Evolutionary conservation across 1,139 yeast species (phyloP).

Genomic region (Geotrichum reessii): DNA sequence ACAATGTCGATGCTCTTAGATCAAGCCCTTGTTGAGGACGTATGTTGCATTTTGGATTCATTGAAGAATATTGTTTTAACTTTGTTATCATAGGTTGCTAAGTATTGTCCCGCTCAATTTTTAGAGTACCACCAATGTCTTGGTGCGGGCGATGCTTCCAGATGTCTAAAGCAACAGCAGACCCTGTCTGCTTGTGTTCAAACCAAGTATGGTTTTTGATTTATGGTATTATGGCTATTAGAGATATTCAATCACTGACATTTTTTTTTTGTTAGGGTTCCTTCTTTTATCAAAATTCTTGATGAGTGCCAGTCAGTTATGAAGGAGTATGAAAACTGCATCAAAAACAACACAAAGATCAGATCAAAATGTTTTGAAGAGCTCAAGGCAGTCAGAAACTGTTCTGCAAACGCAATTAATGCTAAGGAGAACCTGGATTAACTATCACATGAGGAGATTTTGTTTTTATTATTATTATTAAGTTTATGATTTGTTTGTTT

Average conservation of each 20-base stretch:
- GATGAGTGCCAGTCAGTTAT: constrained; percentile 51
- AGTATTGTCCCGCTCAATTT: constrained; percentile 60
- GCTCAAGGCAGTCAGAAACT: constrained; percentile 37
- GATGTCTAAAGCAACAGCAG: constrained; percentile 49
- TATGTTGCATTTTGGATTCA: constrained; percentile 24
- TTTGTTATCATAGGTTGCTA: constrained; percentile 44
- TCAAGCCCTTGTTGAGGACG: constrained; percentile 51
- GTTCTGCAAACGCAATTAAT: constrained; percentile 34
- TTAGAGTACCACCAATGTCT: constrained; percentile 62
- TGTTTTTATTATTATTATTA: background rate
- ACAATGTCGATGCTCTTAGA: constrained; percentile 46
- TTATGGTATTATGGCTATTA: background rate
- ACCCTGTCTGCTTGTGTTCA: constrained; percentile 53
- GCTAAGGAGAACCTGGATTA: constrained; percentile 21
- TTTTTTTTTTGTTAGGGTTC: constrained; percentile 38
- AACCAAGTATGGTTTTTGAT: constrained; percentile 30
- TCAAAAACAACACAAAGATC: constrained; percentile 40
- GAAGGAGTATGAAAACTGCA: constrained; percentile 57
- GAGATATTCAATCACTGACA: background rate
- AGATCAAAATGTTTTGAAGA: constrained; percentile 41
- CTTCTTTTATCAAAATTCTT: constrained; percentile 59
- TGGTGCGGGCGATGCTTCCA: constrained; percentile 44
- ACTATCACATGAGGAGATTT: background rate
- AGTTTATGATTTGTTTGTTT: too few species aligned
- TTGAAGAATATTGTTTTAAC: background rate